Conservation (phyloP, 805 yeast species). For the Wickerhamiella domercqiae region DNA sequence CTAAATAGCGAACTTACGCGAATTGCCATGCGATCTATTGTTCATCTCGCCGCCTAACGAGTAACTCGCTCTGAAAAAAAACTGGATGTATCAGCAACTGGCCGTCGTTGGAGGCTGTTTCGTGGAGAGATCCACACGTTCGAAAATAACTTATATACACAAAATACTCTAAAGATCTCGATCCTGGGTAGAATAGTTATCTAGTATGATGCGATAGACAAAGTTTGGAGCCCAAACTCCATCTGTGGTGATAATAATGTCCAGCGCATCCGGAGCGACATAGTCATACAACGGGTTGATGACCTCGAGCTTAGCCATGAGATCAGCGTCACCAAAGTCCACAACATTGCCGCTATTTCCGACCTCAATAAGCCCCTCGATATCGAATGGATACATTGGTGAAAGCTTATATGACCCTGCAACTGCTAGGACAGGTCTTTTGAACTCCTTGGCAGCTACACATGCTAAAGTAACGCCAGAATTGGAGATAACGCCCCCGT, state of each 20-base stretch:
- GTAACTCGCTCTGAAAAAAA: no score
- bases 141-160: not conserved
- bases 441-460: conserved; percentile 88
- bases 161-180: conserved; percentile 8
- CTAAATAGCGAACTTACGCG: conserved; percentile 1
- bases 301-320: conserved; percentile 61
- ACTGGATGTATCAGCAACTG: no score
- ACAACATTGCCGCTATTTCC: conserved; percentile 87
- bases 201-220: conserved; percentile 86
- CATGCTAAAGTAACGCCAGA: conserved; percentile 88
- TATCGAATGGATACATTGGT: conserved; percentile 82
- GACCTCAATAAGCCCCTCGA: conserved; percentile 70
- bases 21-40: no score
- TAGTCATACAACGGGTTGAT: conserved; percentile 84
- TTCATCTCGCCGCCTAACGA: no score
- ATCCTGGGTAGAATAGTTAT: conserved; percentile 81
- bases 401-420: conserved; percentile 88
- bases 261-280: conserved; percentile 85
- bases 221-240: conserved; percentile 97
- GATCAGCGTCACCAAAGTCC: conserved; percentile 51
- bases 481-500: conserved; percentile 84
- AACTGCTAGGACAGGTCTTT: conserved; percentile 92
- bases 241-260: conserved; percentile 83
- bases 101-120: not conserved
- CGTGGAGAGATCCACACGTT: not conserved